These are phyloP conservation scores for Dryas integrifolia DNA, from an alignment of 331 rosid genomes.

Conservation along the genomic window DNA sequence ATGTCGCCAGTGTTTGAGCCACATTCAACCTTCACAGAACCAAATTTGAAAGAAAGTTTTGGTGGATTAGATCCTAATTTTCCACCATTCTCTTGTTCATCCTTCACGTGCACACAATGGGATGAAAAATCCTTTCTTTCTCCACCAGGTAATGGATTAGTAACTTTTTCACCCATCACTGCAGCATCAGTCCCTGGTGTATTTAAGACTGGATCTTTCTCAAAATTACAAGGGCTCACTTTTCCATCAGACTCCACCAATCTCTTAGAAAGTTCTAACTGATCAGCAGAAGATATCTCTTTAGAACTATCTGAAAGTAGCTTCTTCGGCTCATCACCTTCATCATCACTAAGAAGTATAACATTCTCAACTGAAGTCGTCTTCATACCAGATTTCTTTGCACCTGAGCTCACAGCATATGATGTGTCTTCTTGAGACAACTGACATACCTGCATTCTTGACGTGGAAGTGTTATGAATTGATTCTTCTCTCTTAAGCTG, in stretches of 20 bases:
- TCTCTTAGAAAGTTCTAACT: constrained; percentile 29
- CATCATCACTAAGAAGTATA: constrained; percentile 84
- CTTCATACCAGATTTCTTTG: constrained; percentile 37
- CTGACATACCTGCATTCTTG: constrained; percentile 39
- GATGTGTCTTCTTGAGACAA: constrained; percentile 54
- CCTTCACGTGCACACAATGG: constrained; percentile 32
- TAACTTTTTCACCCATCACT: constrained; percentile 39
- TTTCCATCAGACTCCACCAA: constrained; percentile 41
- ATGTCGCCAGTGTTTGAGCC: constrained; percentile 31
- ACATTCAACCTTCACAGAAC: constrained; percentile 34
- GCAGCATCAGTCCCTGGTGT: constrained; percentile 48
- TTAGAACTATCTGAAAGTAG: constrained; percentile 36
- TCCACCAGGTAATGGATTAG: constrained; percentile 31
- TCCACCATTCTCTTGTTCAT: constrained; percentile 38
- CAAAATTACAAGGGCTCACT: constrained; percentile 35
- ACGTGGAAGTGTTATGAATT: constrained; percentile 31
- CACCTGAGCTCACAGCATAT: constrained; percentile 31
- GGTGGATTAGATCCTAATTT: constrained; percentile 40
- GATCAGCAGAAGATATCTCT: constrained; percentile 32
- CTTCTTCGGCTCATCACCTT: constrained; percentile 52
- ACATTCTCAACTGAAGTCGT: constrained; percentile 45
- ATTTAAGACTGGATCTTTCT: constrained; percentile 35
- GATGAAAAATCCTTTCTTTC: constrained; percentile 36
- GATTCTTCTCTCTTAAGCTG: constrained; percentile 45
- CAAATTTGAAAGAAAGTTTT: constrained; percentile 33